phyloP scores from a whole-genome alignment of 2,329 filamentous ascomycete genomes.

The Dactylellina sp. region DNA sequence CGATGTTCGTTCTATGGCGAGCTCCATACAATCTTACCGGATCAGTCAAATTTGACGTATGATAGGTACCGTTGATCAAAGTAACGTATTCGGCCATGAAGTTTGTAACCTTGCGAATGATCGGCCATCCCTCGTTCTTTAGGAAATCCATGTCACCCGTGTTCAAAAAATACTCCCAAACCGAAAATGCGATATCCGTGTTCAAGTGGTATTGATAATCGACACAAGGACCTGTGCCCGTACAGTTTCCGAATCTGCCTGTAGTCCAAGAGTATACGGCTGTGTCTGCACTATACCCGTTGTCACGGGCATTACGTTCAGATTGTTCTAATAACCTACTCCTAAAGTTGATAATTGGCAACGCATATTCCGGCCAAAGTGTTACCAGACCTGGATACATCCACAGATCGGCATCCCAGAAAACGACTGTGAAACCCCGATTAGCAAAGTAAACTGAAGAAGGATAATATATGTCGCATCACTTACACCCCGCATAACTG shows the following conservation, averaged over 20 bases:
- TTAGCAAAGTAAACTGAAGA: slow-evolving; percentile 5
- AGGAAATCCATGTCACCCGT: slow-evolving; percentile 72
- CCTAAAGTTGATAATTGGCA: slow-evolving; percentile 75
- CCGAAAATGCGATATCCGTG: slow-evolving; percentile 74
- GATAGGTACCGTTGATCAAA: slow-evolving; percentile 67
- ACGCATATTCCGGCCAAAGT: slow-evolving; percentile 72
- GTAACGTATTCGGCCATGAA: slow-evolving; percentile 62
- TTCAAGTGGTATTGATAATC: slow-evolving; percentile 80
- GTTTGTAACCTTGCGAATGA: slow-evolving; percentile 60
- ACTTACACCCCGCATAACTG: slow-evolving; percentile 71
- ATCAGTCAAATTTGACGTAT: slow-evolving; percentile 79
- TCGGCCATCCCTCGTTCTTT: slow-evolving; percentile 64
- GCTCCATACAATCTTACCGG: slow-evolving; percentile 67
- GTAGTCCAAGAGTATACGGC: slow-evolving; percentile 77
- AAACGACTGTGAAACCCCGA: slow-evolving; percentile 63
- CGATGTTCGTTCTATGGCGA: slow-evolving; percentile 9
- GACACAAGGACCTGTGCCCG: slow-evolving; percentile 73
- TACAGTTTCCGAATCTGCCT: slow-evolving; percentile 76
- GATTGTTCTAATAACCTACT: slow-evolving; percentile 72
- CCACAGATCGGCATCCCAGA: slow-evolving; percentile 76
- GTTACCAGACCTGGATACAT: slow-evolving; percentile 76
- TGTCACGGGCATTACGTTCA: slow-evolving; percentile 71
- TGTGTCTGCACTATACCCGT: slow-evolving; percentile 63
- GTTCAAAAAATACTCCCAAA: slow-evolving; percentile 72
- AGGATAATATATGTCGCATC: neutral